Base-by-base conservation (phyloP, 1,139 yeast species). In the Kurtzmaniella quercitrusa region DNA sequence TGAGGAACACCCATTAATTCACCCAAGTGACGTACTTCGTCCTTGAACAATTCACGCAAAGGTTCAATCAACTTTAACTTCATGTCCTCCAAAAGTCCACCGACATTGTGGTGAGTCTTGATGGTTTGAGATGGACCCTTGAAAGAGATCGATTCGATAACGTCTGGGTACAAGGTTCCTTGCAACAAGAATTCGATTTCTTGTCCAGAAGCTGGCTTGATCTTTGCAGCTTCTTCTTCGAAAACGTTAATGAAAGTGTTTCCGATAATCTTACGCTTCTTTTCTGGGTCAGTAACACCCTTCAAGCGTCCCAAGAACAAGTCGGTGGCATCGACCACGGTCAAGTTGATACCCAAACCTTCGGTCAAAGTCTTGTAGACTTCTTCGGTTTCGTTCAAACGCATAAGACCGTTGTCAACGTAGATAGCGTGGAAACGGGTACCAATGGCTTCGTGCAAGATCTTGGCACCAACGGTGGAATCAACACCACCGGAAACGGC, bases 401-500 rank as follows among this genome's bases (percentile, higher is more conserved):
- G 84, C 88, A 93, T 84, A 59, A 93, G 93, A 67, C 99, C 99
- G 63, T 93, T 93, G 71, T 93, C 98, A 50, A 93, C 99, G 61
- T 89, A 80, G 57, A 93, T 89, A 49, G 98, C 99, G 59, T 93
- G 99, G 86, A 93, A 93, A 66, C 98, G 82, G 60, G 88, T 94
- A 61, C 99, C 99, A 66, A 93, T 93, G 51, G 98, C 98, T 71
- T 88, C 96, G 52, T 89, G 85, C 95, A 93, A 86, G 63, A 93
- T 79, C 75, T 93, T 93, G 52, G 99, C 97, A 52, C 98, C 99
- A 49, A 94, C 98, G 39, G 99, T 93, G 44, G 98, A 93, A 69
- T 93, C 99, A 51, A 94, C 98, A 74, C 99, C 98, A 60, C 99
- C 99, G 47, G 97, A 88, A 55, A 93, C 98, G 44, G 99, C 99